Conservation (phyloP, 768 basidiomycete species). For the Mycena rebaudengoi region DNA sequence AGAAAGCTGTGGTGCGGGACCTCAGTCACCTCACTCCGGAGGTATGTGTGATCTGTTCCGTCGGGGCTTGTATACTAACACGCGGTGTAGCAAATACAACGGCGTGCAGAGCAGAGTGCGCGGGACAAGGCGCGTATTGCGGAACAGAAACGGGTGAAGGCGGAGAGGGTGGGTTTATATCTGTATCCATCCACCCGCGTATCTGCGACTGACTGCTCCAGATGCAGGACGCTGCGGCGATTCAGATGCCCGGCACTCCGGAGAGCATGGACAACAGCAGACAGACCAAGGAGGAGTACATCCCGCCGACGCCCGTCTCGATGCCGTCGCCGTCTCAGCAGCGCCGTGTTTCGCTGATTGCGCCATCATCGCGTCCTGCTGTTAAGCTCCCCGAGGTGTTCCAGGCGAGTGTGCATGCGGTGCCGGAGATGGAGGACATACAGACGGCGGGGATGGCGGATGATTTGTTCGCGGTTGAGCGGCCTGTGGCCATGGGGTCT, state of each 20-base stretch:
- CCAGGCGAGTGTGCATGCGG: no score
- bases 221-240: background rate
- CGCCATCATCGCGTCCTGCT: no score
- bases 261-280: background rate
- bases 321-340: conserved; percentile 28
- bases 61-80: conserved; percentile 16
- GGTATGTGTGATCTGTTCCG: background rate
- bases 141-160: conserved; percentile 35
- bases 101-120: conserved; percentile 47
- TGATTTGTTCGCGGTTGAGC: conserved; percentile 23
- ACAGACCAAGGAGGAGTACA: conserved; percentile 2
- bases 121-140: conserved; percentile 44
- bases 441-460: conserved; percentile 22
- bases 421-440: conserved; percentile 20
- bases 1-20: conserved; percentile 4
- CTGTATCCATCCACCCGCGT: background rate
- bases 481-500: background rate
- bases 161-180: background rate
- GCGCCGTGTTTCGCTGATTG: conserved; percentile 16
- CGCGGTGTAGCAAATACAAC: conserved; percentile 31
- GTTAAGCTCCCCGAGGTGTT: no score
- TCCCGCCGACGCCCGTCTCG: conserved; percentile 32
- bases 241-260: conserved; percentile 5
- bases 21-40: conserved; percentile 16
- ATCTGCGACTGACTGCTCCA: background rate